A percentile compares a stretch with the other conserved stretches of the same genome.
Evolutionary conservation across 306 rosid genomes (phyloP).

Genomic region (Malus sylvestris): DNA sequence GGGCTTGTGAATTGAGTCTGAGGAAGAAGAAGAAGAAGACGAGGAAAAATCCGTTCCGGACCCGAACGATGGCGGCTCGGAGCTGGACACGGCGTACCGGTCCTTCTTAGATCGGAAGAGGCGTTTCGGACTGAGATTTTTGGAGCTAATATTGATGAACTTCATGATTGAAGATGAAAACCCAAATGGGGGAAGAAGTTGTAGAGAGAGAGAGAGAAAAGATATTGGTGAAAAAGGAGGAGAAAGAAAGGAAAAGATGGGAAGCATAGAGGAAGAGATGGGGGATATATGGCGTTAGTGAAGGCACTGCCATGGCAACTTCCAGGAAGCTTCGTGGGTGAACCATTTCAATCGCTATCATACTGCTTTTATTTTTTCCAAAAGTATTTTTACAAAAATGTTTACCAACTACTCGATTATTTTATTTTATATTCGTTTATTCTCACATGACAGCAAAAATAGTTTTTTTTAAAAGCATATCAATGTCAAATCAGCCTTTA

Average conservation of each 20-base stretch:
- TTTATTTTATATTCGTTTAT: too few relatives aligned
- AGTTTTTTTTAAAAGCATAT: too few relatives aligned
- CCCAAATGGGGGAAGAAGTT: not conserved
- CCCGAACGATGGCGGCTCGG: conserved; percentile 58
- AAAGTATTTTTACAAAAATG: too few relatives aligned
- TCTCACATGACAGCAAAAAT: too few relatives aligned
- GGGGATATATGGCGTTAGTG: conserved; percentile 51
- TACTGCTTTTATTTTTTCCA: too few relatives aligned
- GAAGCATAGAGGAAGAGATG: not conserved
- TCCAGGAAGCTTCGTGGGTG: conserved; percentile 62
- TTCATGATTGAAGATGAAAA: conserved; percentile 32
- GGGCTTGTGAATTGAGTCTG: conserved; percentile 7
- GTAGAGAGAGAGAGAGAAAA: not conserved
- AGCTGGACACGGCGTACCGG: conserved; percentile 29
- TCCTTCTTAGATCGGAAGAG: conserved; percentile 48
- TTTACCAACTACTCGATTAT: too few relatives aligned
- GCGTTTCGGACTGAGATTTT: conserved; percentile 43
- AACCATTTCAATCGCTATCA: conserved; percentile 2
- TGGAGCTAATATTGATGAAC: conserved; percentile 43
- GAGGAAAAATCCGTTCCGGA: conserved; percentile 32
- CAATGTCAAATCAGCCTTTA: not conserved
- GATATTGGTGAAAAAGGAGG: not conserved
- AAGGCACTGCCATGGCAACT: conserved; percentile 33
- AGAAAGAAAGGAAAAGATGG: not conserved
- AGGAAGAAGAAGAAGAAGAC: conserved; percentile 9